Percentiles rank a stretch among this genome's conserved stretches.
Conservation (phyloP, 2,329 filamentous ascomycete genomes). For the Botrytis hyacinthi region DNA sequence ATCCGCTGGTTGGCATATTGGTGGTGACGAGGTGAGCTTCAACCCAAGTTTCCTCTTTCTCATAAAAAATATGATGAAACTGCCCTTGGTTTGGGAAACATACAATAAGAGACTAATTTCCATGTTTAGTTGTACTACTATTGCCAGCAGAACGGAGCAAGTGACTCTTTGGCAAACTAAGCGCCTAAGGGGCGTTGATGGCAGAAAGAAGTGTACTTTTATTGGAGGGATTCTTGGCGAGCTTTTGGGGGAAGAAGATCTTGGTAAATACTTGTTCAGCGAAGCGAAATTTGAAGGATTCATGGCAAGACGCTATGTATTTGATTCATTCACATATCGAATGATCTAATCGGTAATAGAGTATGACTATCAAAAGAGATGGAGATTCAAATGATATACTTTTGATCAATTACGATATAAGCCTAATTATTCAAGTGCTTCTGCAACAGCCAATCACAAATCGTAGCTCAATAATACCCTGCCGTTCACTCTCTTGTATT, state of each 20-base stretch:
- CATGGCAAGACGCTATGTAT: neutral
- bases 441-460: neutral
- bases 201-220: neutral
- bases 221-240: neutral
- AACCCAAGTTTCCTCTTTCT: neutral
- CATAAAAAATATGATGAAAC: neutral
- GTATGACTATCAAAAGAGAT: neutral
- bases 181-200: neutral
- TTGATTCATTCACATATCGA: neutral
- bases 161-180: neutral
- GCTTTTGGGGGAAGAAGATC: neutral
- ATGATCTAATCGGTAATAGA: constrained; percentile 2
- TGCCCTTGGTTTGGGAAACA: no score
- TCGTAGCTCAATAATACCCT: neutral
- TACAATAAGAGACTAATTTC: neutral
- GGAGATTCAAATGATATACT: neutral
- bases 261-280: neutral
- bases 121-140: neutral
- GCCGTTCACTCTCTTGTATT: neutral
- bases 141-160: neutral
- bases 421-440: neutral
- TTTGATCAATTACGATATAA: neutral
- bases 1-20: neutral
- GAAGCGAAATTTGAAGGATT: neutral
- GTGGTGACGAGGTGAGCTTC: constrained; percentile 17